Percentiles rank a stretch among this genome's conserved stretches.
Conservation (phyloP, 1,284 basidiomycete genomes). For the Puccinia novopanici region DNA sequence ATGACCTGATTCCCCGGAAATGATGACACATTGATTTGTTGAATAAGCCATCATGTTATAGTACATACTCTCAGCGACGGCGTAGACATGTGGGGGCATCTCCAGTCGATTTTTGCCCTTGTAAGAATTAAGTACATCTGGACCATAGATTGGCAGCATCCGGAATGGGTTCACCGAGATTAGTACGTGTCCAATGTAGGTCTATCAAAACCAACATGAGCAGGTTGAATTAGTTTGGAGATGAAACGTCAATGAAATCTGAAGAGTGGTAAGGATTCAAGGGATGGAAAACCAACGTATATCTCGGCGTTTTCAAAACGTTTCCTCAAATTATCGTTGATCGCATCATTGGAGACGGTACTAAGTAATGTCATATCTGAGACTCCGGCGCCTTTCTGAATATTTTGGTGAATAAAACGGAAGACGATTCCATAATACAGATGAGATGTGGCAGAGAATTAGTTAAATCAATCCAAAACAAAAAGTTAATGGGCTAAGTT, state of each 20-base stretch:
- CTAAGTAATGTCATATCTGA: conserved; percentile 97
- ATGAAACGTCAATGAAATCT: background rate
- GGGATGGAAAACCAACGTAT: conserved; percentile 65
- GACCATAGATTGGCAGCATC: conserved; percentile 84
- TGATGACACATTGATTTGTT: conserved; percentile 99
- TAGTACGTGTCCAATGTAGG: conserved; percentile 94
- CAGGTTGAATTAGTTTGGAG: background rate
- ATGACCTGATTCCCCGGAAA: conserved; percentile 82
- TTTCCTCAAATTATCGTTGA: conserved; percentile 97
- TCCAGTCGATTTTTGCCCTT: conserved; percentile 97
- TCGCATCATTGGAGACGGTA: conserved; percentile 94
- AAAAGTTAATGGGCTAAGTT: background rate
- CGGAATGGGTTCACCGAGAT: conserved; percentile 98
- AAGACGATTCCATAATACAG: background rate
- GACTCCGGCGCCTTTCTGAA: conserved; percentile 70
- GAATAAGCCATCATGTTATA: conserved; percentile 99
- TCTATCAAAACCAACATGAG: conserved; percentile 61
- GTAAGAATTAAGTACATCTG: conserved; percentile 81
- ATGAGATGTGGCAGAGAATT: background rate
- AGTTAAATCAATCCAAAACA: conserved; percentile 3
- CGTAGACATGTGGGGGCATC: conserved; percentile 95
- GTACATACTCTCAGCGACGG: conserved; percentile 94
- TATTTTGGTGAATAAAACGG: conserved; percentile 50
- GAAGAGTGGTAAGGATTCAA: background rate
- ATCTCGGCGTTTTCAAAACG: conserved; percentile 94